Evolutionary conservation across 352 stramenopile genomes (phyloP), one percentile per base, ranked within the genome.

Genomic region (Phytopythium montanum): DNA sequence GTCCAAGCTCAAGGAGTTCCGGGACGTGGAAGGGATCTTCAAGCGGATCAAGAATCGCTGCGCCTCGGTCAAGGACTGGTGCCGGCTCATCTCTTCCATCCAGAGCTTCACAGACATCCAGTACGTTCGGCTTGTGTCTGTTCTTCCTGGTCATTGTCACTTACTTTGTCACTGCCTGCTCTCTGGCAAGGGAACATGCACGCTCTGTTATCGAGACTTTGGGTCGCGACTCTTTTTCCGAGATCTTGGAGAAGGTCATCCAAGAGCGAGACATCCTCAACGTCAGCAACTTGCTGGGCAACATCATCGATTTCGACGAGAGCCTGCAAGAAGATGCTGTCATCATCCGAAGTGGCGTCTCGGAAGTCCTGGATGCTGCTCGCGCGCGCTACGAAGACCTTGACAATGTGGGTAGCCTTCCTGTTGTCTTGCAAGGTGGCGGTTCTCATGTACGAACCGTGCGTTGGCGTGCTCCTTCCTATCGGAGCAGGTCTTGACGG

Each of bases 271-370:
- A 66, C 18, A 64, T 86, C 23, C 51, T 79, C 29, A 70, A 92
- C 31, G 65, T 92, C 49, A 85, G 69, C 62, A 94, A 94, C 33
- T 60, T 95, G n/a, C 64, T 96, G 19, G 73, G 77, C 34, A 94
- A 94, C 50, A 69, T 96, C 41, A 80, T 96, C 31, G 84, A 94
- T 49, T 88, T 96, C 25, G 83, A 94, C 53, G 83, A 90, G 54
- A 94, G 79, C 25, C 59, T 76, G 25, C 66, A 79, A 65, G 79
- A 92, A 65, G 71, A 64, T 6, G 70, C 44, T 0, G 63, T 93
- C 14, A 71, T 90, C 44, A 89, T 96, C 54, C 70, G 81, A 61
- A 81, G 69, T 33, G 87, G 80, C 10, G 70, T 96, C 33, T 94
- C 87, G 7, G 75, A 87, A 54, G 65, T 75, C 46, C 64, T 96